Percentiles rank a stretch among this genome's conserved stretches.
Conservation (phyloP, 2,329 filamentous ascomycete genomes). For the Xylariales sp. region DNA sequence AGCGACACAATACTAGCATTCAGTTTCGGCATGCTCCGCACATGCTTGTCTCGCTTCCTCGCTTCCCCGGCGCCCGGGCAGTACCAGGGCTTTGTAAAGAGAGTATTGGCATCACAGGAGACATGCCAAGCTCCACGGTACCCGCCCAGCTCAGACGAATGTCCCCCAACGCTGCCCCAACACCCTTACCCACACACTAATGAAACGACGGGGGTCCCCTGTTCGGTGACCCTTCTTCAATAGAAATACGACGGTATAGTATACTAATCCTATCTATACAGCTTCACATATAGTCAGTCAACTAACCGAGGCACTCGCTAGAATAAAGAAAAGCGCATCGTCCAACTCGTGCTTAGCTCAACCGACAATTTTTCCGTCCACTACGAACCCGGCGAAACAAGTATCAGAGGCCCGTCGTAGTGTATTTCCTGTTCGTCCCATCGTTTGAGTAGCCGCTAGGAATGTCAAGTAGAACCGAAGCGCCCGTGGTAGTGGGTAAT, state of each 20-base stretch:
- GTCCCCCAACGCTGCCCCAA: neutral
- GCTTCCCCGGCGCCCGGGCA: neutral
- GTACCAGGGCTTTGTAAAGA: neutral
- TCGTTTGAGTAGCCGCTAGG: conserved; percentile 10
- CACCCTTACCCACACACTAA: conserved; percentile 29
- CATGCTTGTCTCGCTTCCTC: conserved; percentile 11
- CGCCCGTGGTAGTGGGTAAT: neutral
- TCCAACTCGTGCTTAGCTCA: neutral
- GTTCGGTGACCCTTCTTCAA: neutral
- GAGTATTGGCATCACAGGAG: neutral
- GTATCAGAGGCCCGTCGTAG: neutral
- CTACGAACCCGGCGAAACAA: neutral
- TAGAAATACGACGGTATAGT: conserved; percentile 14
- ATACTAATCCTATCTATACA: neutral
- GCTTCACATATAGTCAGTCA: neutral
- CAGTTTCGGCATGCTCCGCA: conserved; percentile 15
- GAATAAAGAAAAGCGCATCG: neutral
- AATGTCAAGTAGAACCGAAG: conserved; percentile 2
- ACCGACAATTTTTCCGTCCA: neutral
- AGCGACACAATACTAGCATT: neutral
- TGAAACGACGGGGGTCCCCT: conserved; percentile 34
- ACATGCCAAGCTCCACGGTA: conserved; percentile 19
- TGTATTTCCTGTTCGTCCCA: neutral
- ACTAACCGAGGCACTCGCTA: neutral
- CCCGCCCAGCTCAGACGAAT: conserved; percentile 24